Conservation (phyloP, 164 flowering plant genomes). For the Magnolia sinica region DNA sequence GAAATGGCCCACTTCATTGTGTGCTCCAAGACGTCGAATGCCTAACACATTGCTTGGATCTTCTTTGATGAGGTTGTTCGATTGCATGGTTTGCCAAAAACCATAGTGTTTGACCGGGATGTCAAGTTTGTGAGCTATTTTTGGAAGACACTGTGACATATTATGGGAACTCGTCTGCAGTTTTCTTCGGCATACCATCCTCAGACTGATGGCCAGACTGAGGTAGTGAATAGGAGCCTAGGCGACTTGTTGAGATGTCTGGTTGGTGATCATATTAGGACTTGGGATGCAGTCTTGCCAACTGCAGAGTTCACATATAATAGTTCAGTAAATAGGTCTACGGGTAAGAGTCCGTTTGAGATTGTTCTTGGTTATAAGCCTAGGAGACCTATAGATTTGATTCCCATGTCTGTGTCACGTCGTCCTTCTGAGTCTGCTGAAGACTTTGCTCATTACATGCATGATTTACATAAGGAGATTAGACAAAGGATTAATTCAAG, state of each 20-base stretch:
- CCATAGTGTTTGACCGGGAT: neutral
- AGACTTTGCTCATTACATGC: no score
- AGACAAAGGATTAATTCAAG: neutral
- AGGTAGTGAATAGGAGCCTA: neutral
- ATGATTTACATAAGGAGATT: no score
- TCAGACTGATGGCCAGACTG: neutral
- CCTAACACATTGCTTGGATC: neutral
- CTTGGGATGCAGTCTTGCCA: neutral
- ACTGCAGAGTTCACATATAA: neutral
- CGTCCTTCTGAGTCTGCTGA: no score
- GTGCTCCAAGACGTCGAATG: neutral
- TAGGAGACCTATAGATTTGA: no score
- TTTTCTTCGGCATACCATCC: neutral
- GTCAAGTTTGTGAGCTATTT: neutral
- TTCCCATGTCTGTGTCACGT: no score
- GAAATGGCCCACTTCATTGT: neutral
- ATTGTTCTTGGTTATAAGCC: neutral
- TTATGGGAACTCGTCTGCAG: neutral
- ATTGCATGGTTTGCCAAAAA: neutral
- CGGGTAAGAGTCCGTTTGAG: neutral
- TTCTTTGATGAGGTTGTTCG: slow-evolving; percentile 1
- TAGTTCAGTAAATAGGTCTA: neutral
- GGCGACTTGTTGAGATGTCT: neutral
- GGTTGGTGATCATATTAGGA: neutral
- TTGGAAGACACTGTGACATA: neutral